Conservation (phyloP, 306 rosid genomes). For the Lotus japonicus region DNA sequence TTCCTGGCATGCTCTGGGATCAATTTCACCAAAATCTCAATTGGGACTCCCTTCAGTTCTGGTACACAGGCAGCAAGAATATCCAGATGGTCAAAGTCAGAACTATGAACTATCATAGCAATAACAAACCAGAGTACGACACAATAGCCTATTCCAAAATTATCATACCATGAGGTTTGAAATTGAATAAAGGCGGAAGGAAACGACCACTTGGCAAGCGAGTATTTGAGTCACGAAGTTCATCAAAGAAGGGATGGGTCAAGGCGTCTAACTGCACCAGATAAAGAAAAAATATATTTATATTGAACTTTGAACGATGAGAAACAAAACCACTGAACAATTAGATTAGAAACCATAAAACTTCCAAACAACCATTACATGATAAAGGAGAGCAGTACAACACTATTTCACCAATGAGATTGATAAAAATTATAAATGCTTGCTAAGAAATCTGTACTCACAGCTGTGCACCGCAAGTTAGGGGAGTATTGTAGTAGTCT, state of each 20-base stretch:
- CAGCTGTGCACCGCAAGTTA: slow-evolving; percentile 75
- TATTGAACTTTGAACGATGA: neutral
- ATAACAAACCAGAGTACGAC: neutral
- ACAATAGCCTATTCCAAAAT: neutral
- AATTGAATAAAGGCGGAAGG: slow-evolving; percentile 84
- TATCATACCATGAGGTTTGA: slow-evolving; percentile 66
- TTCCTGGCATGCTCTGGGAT: slow-evolving; percentile 82
- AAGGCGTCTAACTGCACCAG: slow-evolving; percentile 70
- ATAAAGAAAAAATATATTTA: neutral
- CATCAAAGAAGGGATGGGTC: slow-evolving; percentile 81
- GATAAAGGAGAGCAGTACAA: neutral
- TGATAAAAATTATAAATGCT: neutral
- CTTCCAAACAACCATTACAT: neutral
- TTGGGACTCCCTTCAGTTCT: slow-evolving; percentile 79
- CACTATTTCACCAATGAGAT: neutral
- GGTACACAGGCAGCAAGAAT: slow-evolving; percentile 15
- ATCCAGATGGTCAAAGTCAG: slow-evolving; percentile 2
- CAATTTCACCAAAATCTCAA: slow-evolving; percentile 60
- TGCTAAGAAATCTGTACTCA: slow-evolving; percentile 32
- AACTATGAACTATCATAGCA: neutral
- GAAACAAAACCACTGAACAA: neutral
- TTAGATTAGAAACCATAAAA: neutral
- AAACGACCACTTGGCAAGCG: slow-evolving; percentile 88
- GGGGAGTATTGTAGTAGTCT: slow-evolving; percentile 92
- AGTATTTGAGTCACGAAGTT: slow-evolving; percentile 65